phyloP scores from a whole-genome alignment of 2,329 filamentous ascomycete genomes.

The Helminthosporium solani region DNA sequence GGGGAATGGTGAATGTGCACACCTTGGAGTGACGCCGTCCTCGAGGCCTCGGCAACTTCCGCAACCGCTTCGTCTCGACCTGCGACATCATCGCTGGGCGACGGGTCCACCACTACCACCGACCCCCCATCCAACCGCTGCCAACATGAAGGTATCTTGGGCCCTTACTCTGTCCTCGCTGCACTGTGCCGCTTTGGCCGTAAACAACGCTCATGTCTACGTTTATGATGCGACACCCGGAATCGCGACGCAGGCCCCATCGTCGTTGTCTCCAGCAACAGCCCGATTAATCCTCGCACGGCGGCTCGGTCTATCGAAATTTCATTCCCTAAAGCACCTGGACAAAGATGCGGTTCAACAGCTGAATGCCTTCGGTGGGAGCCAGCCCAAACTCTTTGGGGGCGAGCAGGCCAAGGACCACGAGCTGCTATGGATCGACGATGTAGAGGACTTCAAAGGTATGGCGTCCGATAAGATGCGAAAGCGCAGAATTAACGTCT shows the following conservation, averaged over 20 bases:
- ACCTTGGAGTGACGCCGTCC: too few species aligned
- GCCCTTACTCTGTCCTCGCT: conserved; percentile 44
- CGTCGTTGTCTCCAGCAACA: conserved; percentile 42
- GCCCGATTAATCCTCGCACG: conserved; percentile 54
- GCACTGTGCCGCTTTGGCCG: conserved; percentile 36
- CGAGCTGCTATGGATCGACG: conserved; percentile 45
- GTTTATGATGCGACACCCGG: conserved; percentile 31
- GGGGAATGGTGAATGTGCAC: too few species aligned
- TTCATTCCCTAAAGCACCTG: conserved; percentile 46
- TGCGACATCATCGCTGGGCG: conserved; percentile 21
- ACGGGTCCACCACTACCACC: conserved; percentile 20
- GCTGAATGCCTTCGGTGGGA: conserved; percentile 50
- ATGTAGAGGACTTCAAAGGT: conserved; percentile 41
- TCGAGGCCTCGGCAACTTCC: conserved; percentile 16
- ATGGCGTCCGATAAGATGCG: conserved; percentile 2
- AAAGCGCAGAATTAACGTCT: background rate
- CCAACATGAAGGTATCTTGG: conserved; percentile 49
- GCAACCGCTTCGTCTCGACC: conserved; percentile 16
- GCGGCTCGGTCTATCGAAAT: conserved; percentile 52
- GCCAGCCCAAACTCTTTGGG: conserved; percentile 44
- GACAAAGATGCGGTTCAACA: conserved; percentile 46
- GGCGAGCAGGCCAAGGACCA: conserved; percentile 26
- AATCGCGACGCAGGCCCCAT: conserved; percentile 13
- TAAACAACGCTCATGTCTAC: conserved; percentile 40
- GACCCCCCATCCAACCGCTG: conserved; percentile 12